Conservation (phyloP, 495 filamentous ascomycete genomes). For the Amniculicola lignicola region DNA sequence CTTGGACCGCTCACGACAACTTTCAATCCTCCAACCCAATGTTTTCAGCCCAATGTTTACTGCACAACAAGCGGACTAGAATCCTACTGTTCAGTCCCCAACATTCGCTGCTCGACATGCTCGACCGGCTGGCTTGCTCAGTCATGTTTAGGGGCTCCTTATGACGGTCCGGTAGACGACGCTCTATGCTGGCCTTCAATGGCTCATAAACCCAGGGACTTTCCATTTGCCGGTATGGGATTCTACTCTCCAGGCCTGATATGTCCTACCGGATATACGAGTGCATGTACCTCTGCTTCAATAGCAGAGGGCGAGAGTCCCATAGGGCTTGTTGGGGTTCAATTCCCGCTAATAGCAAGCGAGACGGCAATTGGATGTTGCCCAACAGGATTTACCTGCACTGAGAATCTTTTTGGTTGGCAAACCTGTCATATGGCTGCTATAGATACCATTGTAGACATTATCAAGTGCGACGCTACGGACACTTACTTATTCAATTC, state of each 20-base stretch:
- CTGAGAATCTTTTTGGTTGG: background rate
- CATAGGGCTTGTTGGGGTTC: background rate
- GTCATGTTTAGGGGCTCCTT: background rate
- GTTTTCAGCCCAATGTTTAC: background rate
- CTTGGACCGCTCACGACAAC: background rate
- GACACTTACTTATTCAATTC: background rate
- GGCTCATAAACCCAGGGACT: background rate
- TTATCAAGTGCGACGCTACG: background rate
- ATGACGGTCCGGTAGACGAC: background rate
- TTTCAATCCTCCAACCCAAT: background rate
- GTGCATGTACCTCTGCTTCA: background rate
- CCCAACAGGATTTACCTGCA: background rate
- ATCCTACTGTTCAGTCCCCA: no score
- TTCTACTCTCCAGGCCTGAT: slow-evolving; percentile 7
- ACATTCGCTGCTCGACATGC: background rate
- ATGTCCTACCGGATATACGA: background rate
- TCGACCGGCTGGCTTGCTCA: background rate
- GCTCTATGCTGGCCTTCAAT: background rate
- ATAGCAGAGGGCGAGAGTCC: background rate
- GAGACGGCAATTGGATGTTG: slow-evolving; percentile 6
- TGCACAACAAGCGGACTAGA: no score
- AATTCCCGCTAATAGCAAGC: slow-evolving; percentile 1
- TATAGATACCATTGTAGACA: background rate
- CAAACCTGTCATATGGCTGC: slow-evolving; percentile 2
- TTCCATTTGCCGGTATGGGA: background rate